Base-by-base conservation (phyloP, 1,284 basidiomycete genomes). In the Pyrrhoderma noxium region DNA sequence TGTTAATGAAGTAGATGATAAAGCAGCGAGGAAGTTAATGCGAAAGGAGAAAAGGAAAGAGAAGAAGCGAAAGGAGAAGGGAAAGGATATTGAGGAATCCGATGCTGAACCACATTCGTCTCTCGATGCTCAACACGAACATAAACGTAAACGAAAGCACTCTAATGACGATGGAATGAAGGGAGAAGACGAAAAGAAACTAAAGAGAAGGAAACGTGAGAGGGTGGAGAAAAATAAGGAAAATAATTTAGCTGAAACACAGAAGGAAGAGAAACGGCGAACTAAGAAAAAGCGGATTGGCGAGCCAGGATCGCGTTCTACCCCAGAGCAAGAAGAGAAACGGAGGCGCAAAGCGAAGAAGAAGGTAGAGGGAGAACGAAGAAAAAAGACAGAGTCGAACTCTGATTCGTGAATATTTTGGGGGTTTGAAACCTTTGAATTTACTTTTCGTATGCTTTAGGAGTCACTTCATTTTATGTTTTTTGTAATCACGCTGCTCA, bases 51-150 rank as follows among this genome's bases (percentile, higher is more conserved):
- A 38, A 38, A 50, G 45, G 34, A 48, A 27, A 14, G 46, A 47
- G 23, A 46, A 48, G 38, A 40, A 39, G 27, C 25, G 45, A 31
- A 49, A 52, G 49, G 49, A 45, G 39, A 47, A 55, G 45, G 51
- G 42, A 25, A 55, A 58, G 50, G 47, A 39, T 38, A 45, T 35
- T 36, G 31, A 27, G 23, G 18, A n/a, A 19, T 7, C 36, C 7
- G 35, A 13, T 7, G 16, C 14, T 42, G 16, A 3, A 39, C 23
- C 27, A 35, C 21, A 11, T 18, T 41, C 42, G 1, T 22, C 41
- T 9, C 16, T n/a, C 42, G 43, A 35, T 21, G 23, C 35, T 21
- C 19, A 40, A 8, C 40, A 21, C 37, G 40, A 39, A 27, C 41
- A 38, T n/a, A 41, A 47, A 25, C 35, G 39, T 13, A 38, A 53